A percentile compares a stretch with the other conserved stretches of the same genome.
Evolutionary conservation across 352 stramenopile species (phyloP).

Genomic region (Blastocystis sp.): DNA sequence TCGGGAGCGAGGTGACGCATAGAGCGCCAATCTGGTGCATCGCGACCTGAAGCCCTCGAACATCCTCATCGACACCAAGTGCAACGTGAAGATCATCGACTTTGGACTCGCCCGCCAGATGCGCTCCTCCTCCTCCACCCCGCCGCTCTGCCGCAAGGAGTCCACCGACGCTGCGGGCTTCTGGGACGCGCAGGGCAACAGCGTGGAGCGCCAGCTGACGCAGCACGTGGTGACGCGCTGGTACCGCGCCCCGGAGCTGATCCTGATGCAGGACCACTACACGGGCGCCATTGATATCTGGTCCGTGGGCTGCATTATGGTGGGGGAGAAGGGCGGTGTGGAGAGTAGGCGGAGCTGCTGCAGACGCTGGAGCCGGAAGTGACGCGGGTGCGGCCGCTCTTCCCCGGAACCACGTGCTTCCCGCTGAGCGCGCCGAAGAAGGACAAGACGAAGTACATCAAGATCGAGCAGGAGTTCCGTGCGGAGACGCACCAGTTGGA

Average conservation of each 20-base stretch:
- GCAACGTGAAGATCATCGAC: constrained; percentile 71
- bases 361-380: constrained; percentile 55
- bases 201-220: constrained; percentile 82
- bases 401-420: constrained; percentile 75
- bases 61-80: constrained; percentile 78
- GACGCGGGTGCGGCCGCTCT: constrained; percentile 71
- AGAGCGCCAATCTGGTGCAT: constrained; percentile 74
- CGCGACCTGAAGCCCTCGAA: constrained; percentile 82
- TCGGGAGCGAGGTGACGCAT: background rate
- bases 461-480: constrained; percentile 47
- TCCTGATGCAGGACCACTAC: constrained; percentile 88
- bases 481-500: constrained; percentile 80
- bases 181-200: background rate
- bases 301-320: constrained; percentile 96
- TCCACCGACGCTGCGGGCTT: background rate
- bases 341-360: constrained; percentile 51
- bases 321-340: constrained; percentile 71
- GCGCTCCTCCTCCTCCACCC: background rate
- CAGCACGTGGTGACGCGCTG: constrained; percentile 97
- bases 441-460: constrained; percentile 72
- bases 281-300: constrained; percentile 96
- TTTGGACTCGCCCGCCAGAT: constrained; percentile 62
- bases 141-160: background rate
- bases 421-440: constrained; percentile 72
- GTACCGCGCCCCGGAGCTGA: constrained; percentile 92